Evolutionary conservation across 2,329 filamentous ascomycete genomes (phyloP).

Genomic region (Phaeosphaeria sp.): DNA sequence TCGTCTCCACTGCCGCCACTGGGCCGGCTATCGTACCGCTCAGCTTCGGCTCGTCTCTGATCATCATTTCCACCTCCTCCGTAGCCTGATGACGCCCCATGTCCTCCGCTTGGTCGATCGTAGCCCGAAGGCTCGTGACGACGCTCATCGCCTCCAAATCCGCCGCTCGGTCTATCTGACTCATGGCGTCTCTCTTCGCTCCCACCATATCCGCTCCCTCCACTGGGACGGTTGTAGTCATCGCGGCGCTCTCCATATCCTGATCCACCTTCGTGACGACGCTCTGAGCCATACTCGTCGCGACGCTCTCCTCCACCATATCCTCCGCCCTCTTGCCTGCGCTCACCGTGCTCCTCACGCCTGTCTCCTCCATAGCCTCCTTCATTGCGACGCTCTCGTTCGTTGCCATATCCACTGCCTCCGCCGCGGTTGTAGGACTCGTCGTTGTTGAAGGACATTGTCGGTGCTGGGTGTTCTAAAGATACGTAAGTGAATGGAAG

Average conservation of each 20-base stretch:
- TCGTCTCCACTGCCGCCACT: conserved; percentile 8
- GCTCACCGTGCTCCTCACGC: conserved; percentile 14
- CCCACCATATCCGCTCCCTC: conserved; percentile 2
- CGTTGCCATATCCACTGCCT: conserved; percentile 22
- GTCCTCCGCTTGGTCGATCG: conserved; percentile 4
- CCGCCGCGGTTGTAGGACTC: conserved; percentile 23
- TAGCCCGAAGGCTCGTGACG: conserved; percentile 2
- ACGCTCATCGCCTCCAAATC: conserved; percentile 2
- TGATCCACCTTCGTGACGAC: conserved; percentile 10
- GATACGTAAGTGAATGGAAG: too few relatives aligned
- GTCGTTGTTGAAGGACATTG: conserved; percentile 38
- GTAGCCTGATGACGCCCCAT: not conserved
- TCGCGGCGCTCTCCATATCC: not conserved
- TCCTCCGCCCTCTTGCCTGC: conserved; percentile 9
- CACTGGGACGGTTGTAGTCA: conserved; percentile 1
- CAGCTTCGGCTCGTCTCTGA: conserved; percentile 13
- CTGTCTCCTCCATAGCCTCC: conserved; percentile 13
- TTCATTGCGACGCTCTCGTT: conserved; percentile 20
- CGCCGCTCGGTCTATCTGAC: conserved; percentile 5
- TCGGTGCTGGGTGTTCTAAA: not conserved
- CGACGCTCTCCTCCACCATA: conserved; percentile 7
- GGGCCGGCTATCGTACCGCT: conserved; percentile 11
- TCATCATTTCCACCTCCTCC: conserved; percentile 8
- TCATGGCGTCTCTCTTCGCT: conserved; percentile 3
- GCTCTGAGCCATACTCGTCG: conserved; percentile 5